Evolutionary conservation across 2,329 filamentous ascomycete genomes (phyloP), one percentile per base, ranked within the genome.

Genomic region (Colletotrichum sp.): DNA sequence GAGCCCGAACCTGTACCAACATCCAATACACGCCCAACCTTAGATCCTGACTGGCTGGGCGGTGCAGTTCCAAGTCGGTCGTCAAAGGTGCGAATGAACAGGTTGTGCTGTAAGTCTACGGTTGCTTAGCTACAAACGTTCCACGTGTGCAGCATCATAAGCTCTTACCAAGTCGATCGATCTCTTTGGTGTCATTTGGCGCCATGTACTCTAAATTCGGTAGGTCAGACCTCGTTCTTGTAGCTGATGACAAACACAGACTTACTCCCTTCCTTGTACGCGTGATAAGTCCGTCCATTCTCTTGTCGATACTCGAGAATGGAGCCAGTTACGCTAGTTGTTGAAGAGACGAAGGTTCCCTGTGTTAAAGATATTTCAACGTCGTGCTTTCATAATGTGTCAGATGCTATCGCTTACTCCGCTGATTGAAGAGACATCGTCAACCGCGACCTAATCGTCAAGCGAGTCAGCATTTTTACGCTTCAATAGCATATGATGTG

Each of bases 61-160:
- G 57, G 57, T 3, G 57, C 57, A 60, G 28, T 60, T 18, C 57
- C 28, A 13, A 60, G 26, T n/a, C 57, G 57, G 16, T 60, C 57
- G 57, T 60, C 57, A 30, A 60, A 60, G 4, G 57, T 60, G 16
- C 57, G 57, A 9, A 60, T 60, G 6, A 60, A 60, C 28, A 60
- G 6, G 28, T 60, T 60, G 18, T 60, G 57, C 0, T 60, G 57
- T 1, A 60, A 30, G 18, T 60, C 57, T 60, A 3, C 7, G 2
- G 2, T 18, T 7, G 0, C n/a, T 30, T 30, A n/a, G 15, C 30
- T n/a, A 3, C 18, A 32, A 12, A 24, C 16, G 3, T 3, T 12
- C 1, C 39, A n/a, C 0, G 3, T n/a, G 39, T 49, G 18, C 39
- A 49, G 4, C 2, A 2, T n/a, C 18, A 6, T 49, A 2, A 6